Percentiles rank a stretch among this genome's conserved stretches.
Evolutionary conservation across 1,284 basidiomycete species (phyloP).

Genomic region (Trametes hirsuta): DNA sequence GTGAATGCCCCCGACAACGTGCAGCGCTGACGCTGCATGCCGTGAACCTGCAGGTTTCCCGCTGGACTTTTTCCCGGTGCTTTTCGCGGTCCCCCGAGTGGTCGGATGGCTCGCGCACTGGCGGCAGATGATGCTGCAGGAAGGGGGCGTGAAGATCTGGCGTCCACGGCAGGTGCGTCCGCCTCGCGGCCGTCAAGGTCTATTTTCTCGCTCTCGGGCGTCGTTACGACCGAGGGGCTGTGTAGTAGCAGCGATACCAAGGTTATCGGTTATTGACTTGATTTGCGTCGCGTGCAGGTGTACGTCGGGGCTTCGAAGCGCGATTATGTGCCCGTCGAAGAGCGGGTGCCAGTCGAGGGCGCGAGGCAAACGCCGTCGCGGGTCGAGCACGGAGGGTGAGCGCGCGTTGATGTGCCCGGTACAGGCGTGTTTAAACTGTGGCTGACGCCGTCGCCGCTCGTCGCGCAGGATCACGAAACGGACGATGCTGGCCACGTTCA

Average conservation of each 20-base stretch:
- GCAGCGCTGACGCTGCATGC: slow-evolving; percentile 5
- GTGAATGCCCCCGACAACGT: slow-evolving; percentile 9
- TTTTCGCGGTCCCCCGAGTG: slow-evolving; percentile 88
- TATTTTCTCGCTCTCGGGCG: background rate
- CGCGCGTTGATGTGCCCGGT: slow-evolving; percentile 14
- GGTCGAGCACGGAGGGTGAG: slow-evolving; percentile 76
- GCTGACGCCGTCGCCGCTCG: slow-evolving; percentile 9
- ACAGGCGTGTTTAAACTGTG: slow-evolving; percentile 1
- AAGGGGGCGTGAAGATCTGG: slow-evolving; percentile 90
- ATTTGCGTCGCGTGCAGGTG: slow-evolving; percentile 46
- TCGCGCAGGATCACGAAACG: slow-evolving; percentile 72
- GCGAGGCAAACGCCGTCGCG: slow-evolving; percentile 60
- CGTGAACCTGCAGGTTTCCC: slow-evolving; percentile 66
- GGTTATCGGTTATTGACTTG: background rate
- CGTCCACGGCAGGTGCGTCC: slow-evolving; percentile 73
- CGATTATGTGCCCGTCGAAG: slow-evolving; percentile 69
- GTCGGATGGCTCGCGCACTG: slow-evolving; percentile 91
- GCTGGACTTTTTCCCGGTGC: slow-evolving; percentile 87
- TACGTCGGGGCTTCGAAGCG: slow-evolving; percentile 77
- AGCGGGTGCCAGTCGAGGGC: slow-evolving; percentile 59
- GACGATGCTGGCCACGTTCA: slow-evolving; percentile 70
- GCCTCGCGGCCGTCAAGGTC: background rate
- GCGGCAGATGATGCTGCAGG: slow-evolving; percentile 89
- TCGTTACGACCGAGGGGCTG: slow-evolving; percentile 3
- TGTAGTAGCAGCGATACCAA: background rate